phyloP scores from a whole-genome alignment of 768 basidiomycete species.

The Tulasnella sp. region DNA sequence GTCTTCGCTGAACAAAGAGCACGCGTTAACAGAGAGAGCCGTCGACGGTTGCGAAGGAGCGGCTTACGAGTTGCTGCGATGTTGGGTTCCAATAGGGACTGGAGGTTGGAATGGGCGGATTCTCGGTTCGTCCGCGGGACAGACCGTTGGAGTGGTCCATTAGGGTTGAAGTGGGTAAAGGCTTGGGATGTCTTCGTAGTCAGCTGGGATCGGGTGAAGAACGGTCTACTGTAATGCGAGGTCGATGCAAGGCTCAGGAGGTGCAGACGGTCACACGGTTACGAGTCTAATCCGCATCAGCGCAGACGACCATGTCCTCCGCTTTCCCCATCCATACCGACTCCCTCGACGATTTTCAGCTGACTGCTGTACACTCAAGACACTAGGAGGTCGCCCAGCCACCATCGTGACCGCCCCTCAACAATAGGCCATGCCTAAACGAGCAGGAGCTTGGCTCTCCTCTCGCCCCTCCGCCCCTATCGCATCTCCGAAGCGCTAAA shows the following conservation, averaged over 20 bases:
- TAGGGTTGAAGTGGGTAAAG: not conserved
- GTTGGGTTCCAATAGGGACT: slow-evolving; percentile 25
- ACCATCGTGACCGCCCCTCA: not conserved
- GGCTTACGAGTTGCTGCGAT: slow-evolving; percentile 24
- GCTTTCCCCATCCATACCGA: not conserved
- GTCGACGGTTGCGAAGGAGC: not conserved
- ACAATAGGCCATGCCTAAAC: not conserved
- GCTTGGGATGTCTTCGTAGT: not conserved
- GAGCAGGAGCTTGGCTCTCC: not conserved
- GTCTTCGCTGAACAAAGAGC: slow-evolving; percentile 6
- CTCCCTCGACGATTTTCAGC: not conserved
- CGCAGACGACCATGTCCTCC: not conserved
- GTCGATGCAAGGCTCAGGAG: slow-evolving; percentile 3
- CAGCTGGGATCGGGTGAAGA: not conserved
- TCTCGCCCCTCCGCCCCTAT: slow-evolving; percentile 1
- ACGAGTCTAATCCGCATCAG: not conserved
- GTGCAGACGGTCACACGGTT: not conserved
- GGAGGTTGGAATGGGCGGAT: not conserved
- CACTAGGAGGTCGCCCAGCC: not conserved
- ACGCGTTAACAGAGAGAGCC: not conserved
- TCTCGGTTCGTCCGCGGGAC: not conserved
- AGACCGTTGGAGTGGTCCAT: not conserved
- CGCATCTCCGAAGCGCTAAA: not conserved
- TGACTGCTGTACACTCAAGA: not conserved
- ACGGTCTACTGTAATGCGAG: not conserved